phyloP scores from a whole-genome alignment of 1,284 basidiomycete species.

The Austroboletus novae-zelandiae region DNA sequence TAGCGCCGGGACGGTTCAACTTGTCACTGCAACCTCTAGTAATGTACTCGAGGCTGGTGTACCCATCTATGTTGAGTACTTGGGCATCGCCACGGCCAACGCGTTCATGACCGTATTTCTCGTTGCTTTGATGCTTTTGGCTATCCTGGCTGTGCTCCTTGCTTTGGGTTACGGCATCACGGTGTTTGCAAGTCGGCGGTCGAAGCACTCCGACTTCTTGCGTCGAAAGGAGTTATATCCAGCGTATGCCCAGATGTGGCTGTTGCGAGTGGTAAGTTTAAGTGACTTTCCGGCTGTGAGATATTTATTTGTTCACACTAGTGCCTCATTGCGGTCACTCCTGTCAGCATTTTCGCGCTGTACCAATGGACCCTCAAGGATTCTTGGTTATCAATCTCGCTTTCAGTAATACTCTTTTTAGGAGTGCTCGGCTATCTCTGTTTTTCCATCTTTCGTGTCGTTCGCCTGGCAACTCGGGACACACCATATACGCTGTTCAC shows the following conservation, averaged over 20 bases:
- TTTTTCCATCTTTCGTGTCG: constrained; percentile 44
- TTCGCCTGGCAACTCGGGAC: constrained; percentile 42
- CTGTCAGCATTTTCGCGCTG: constrained; percentile 74
- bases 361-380: constrained; percentile 89
- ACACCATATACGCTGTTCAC: constrained; percentile 41
- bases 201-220: constrained; percentile 24
- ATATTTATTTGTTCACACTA: constrained; percentile 29
- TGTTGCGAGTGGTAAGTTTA: constrained; percentile 53
- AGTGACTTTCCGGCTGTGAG: not conserved
- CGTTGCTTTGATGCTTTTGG: constrained; percentile 60
- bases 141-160: constrained; percentile 52
- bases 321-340: constrained; percentile 64
- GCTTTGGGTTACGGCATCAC: constrained; percentile 50
- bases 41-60: constrained; percentile 76
- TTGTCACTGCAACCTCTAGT: constrained; percentile 61
- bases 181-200: constrained; percentile 31
- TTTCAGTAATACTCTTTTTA: constrained; percentile 68
- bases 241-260: constrained; percentile 55
- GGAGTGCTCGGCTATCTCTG: constrained; percentile 46
- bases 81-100: constrained; percentile 76
- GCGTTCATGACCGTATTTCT: constrained; percentile 85
- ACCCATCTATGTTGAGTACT: constrained; percentile 75
- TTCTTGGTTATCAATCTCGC: constrained; percentile 73
- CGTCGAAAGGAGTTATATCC: constrained; percentile 41
- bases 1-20: constrained; percentile 48